phyloP scores from a whole-genome alignment of 2,329 filamentous ascomycete species.

The Epichloe typhina region DNA sequence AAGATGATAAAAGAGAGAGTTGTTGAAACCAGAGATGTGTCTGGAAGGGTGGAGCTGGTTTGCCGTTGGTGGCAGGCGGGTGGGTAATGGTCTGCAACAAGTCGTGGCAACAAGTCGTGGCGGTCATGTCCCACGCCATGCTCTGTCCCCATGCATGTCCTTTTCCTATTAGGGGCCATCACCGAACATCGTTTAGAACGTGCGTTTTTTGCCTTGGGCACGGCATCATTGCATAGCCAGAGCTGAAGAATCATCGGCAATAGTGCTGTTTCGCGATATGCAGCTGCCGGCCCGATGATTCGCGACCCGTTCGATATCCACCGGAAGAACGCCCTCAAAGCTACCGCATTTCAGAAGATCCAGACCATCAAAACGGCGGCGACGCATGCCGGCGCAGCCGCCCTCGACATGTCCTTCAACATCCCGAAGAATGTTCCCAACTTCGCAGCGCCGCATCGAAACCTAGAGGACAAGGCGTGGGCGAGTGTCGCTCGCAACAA shows the following conservation, averaged over 20 bases:
- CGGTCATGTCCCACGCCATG: not conserved
- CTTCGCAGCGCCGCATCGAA: slow-evolving; percentile 51
- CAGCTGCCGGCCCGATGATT: slow-evolving; percentile 21
- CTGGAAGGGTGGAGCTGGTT: not conserved
- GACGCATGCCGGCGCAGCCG: slow-evolving; percentile 34
- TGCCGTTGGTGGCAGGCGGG: too few species aligned
- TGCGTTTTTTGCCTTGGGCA: too few species aligned
- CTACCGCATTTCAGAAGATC: slow-evolving; percentile 31
- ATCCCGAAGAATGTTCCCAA: slow-evolving; percentile 58
- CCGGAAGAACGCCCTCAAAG: slow-evolving; percentile 32
- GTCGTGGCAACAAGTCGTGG: not conserved
- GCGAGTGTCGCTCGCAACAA: slow-evolving; percentile 28
- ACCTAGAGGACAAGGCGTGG: slow-evolving; percentile 56
- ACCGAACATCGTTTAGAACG: too few species aligned
- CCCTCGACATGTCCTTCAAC: slow-evolving; percentile 49
- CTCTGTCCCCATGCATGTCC: too few species aligned
- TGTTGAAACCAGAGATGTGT: not conserved
- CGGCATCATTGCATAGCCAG: too few species aligned
- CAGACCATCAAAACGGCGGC: slow-evolving; percentile 32
- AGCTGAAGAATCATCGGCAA: not conserved
- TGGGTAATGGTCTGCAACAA: too few species aligned
- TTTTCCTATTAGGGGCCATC: too few species aligned
- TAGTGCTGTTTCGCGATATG: slow-evolving; percentile 12
- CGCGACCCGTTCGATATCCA: slow-evolving; percentile 33
- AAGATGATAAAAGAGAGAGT: not conserved